Base-by-base conservation (phyloP, 2,329 filamentous ascomycete species). In the Hymenoscyphus repandus region DNA sequence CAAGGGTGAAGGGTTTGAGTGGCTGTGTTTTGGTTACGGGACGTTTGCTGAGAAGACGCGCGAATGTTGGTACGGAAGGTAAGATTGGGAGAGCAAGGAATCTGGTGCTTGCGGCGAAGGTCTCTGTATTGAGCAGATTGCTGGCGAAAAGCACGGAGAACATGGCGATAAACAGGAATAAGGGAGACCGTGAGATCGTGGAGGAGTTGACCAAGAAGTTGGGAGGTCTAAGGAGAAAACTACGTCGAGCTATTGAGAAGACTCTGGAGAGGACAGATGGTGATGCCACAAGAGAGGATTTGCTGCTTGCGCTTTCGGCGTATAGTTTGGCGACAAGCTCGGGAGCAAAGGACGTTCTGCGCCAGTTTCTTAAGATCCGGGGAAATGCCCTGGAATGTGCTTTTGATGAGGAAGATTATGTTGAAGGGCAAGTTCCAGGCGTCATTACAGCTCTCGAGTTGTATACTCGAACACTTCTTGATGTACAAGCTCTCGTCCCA, bases 251-350 rank as follows among this genome's bases (percentile, higher is more conserved):
- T 34, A 31, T 60, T 34, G 46, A 45, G 13, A 50, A 52, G 41
- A 51, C 34, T 15, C 53, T 60, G 27, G 55, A 57, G 36, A 48
- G 50, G 18, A 61, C 50, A 22, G 52, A 52, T 38, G 59, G 59
- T 10, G 40, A 75, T 59, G 62, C 74, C 53, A 74, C 79, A 18
- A 64, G 68, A 33, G 69, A 72, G 3, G 68, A 66, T 31, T 75
- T 93, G 13, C 72, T 92, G 11, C 85, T 89, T 59, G 83, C 85
- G 0, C 75, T 96, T 58, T 87, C 84, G 50, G 90, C 91, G 0
- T 91, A 90, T 66, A 90, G 89, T 54, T 74, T 97, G 45, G 82
- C 84, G 1, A 90, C 86, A 2, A 95, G 82, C 62, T 90, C 86
- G 0, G 87, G 90, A 0, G 83, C 88, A 0, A 83, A 80, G 51